Evolutionary conservation across 176 grass and related monocot species (phyloP).

Genomic region (Puccinellia tenuiflora): DNA sequence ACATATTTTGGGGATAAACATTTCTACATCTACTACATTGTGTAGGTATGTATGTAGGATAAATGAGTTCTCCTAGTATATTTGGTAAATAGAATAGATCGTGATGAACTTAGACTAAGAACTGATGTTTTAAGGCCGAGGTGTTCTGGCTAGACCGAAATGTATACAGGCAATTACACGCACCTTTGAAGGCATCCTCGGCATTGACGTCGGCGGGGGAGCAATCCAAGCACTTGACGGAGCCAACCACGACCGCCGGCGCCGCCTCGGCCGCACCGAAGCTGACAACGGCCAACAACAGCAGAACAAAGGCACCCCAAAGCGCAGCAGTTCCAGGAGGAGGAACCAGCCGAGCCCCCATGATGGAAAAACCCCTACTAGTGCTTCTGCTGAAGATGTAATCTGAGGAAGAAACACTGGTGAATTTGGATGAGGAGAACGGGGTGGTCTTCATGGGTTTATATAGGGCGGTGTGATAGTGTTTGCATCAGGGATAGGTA

Average conservation of each 20-base stretch:
- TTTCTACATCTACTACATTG: not conserved
- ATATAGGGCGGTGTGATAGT: slow-evolving; percentile 6
- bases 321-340: not conserved
- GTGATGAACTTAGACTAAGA: not conserved
- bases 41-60: too few species aligned
- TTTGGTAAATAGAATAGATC: too few species aligned
- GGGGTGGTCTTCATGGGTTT: slow-evolving; percentile 13
- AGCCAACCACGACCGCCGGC: slow-evolving; percentile 28
- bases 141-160: not conserved
- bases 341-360: slow-evolving; percentile 19
- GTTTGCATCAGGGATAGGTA: slow-evolving; percentile 10
- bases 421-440: slow-evolving; percentile 16
- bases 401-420: not conserved
- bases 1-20: not conserved
- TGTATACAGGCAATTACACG: not conserved
- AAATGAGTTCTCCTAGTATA: too few species aligned
- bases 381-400: not conserved
- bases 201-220: slow-evolving; percentile 1
- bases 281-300: slow-evolving; percentile 21
- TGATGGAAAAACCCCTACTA: not conserved
- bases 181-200: slow-evolving; percentile 42
- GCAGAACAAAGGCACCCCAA: slow-evolving; percentile 1
- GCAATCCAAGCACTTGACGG: slow-evolving; percentile 46
- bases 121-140: not conserved
- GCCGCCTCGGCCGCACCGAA: not conserved